These are phyloP conservation scores for Verticillium klebahnii DNA, from an alignment of 2,329 filamentous ascomycete genomes.

Conservation along the genomic window DNA sequence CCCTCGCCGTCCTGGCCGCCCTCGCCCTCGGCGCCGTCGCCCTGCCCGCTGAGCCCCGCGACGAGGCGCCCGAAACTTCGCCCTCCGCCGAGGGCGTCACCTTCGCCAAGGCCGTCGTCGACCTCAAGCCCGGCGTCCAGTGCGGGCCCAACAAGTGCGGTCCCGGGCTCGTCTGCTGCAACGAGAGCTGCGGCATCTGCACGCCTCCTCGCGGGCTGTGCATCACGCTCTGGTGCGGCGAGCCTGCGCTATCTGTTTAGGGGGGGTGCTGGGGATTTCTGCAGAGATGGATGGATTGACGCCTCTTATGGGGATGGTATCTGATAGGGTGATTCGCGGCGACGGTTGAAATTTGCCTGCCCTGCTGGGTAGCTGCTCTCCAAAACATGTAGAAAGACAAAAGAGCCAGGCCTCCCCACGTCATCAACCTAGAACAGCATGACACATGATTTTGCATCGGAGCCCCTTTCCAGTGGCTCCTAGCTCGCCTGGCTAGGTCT, in stretches of 20 bases:
- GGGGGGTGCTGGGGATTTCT: neutral
- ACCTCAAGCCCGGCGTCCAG: neutral
- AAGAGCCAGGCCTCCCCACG: too few species aligned
- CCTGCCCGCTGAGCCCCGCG: neutral
- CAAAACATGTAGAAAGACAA: too few species aligned
- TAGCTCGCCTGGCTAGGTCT: too few species aligned
- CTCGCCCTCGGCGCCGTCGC: neutral
- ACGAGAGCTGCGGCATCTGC: conserved; percentile 17
- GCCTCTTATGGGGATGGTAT: neutral
- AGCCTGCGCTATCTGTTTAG: neutral
- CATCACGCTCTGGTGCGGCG: conserved; percentile 11
- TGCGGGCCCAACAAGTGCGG: conserved; percentile 15
- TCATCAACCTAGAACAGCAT: too few species aligned
- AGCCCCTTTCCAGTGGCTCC: too few species aligned
- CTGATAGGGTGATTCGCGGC: too few species aligned
- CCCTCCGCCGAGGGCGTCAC: neutral
- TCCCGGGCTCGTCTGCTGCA: conserved; percentile 14
- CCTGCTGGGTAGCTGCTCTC: too few species aligned
- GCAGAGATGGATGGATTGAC: neutral
- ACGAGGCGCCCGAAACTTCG: neutral
- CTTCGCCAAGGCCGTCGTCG: neutral
- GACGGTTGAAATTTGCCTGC: too few species aligned
- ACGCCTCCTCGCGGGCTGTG: conserved; percentile 11
- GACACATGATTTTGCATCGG: too few species aligned
- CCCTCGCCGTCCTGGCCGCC: neutral